Conservation (phyloP, 2,329 filamentous ascomycete genomes). For the Cladophialophora yegresii region DNA sequence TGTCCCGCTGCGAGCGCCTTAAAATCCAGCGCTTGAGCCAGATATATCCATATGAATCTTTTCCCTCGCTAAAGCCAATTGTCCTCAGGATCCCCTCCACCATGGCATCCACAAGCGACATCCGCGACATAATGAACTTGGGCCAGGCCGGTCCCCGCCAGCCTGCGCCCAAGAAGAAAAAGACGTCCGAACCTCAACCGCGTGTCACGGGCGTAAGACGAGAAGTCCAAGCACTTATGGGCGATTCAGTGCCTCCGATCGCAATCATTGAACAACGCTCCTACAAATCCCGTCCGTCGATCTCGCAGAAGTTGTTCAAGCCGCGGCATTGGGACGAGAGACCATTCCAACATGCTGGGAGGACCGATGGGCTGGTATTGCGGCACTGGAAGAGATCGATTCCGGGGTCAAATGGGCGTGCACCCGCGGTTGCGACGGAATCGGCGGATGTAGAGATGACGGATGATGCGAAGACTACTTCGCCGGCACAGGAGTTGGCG, state of each 20-base stretch:
- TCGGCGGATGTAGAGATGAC: conserved; percentile 39
- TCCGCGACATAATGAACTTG: conserved; percentile 85
- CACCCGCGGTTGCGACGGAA: conserved; percentile 35
- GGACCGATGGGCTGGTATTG: conserved; percentile 69
- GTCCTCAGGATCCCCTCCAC: background rate
- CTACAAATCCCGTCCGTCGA: conserved; percentile 47
- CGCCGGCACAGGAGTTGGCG: conserved; percentile 38
- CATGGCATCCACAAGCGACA: conserved; percentile 73
- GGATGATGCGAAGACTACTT: conserved; percentile 37
- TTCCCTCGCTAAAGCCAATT: background rate
- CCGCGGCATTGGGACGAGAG: conserved; percentile 37
- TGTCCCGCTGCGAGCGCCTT: background rate
- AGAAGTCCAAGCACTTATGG: conserved; percentile 55
- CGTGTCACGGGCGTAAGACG: conserved; percentile 49
- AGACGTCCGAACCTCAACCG: conserved; percentile 60
- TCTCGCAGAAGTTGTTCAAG: conserved; percentile 35
- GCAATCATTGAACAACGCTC: conserved; percentile 54
- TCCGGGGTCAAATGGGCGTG: conserved; percentile 32
- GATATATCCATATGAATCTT: background rate
- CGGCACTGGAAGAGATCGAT: conserved; percentile 76
- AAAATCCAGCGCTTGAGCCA: background rate
- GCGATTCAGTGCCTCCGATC: conserved; percentile 54
- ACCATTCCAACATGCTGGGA: conserved; percentile 75
- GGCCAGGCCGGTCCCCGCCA: conserved; percentile 60
- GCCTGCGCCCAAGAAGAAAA: conserved; percentile 69